Conservation (phyloP, 768 basidiomycete genomes). For the Lentinula lateritia region DNA sequence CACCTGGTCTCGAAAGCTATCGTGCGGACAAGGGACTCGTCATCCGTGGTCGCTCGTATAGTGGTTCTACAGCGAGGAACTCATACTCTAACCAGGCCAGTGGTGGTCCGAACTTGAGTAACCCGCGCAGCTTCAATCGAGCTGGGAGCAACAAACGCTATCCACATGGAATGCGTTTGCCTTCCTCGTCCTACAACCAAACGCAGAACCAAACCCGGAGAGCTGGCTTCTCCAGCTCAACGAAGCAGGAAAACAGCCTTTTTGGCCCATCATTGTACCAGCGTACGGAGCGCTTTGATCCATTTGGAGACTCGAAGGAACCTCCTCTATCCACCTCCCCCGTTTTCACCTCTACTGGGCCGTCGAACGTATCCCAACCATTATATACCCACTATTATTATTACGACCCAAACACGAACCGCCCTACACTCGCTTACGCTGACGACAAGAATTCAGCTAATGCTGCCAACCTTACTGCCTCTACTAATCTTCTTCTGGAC, state of each 20-base stretch:
- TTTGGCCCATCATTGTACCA: neutral
- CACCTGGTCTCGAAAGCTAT: neutral
- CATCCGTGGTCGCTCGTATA: neutral
- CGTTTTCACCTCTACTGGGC: neutral
- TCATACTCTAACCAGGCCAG: neutral
- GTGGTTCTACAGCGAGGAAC: neutral
- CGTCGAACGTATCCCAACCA: neutral
- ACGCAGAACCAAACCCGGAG: conserved; percentile 3
- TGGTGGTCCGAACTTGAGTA: neutral
- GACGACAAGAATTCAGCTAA: conserved; percentile 2
- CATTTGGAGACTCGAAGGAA: conserved; percentile 5
- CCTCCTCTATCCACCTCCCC: neutral
- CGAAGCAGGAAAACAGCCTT: neutral
- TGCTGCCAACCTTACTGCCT: conserved; percentile 2
- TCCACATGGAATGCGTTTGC: conserved; percentile 6
- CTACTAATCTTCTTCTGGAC: conserved; percentile 4
- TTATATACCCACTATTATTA: conserved; percentile 7
- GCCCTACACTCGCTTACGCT: conserved; percentile 8
- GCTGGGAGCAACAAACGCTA: neutral
- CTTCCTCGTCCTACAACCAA: neutral
- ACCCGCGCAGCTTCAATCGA: neutral
- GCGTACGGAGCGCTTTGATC: conserved; percentile 4
- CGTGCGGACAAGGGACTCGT: neutral
- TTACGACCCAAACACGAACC: conserved; percentile 6
- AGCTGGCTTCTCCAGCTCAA: neutral